Evolutionary conservation across 768 basidiomycete genomes (phyloP).

Genomic region (Epithele typhae): DNA sequence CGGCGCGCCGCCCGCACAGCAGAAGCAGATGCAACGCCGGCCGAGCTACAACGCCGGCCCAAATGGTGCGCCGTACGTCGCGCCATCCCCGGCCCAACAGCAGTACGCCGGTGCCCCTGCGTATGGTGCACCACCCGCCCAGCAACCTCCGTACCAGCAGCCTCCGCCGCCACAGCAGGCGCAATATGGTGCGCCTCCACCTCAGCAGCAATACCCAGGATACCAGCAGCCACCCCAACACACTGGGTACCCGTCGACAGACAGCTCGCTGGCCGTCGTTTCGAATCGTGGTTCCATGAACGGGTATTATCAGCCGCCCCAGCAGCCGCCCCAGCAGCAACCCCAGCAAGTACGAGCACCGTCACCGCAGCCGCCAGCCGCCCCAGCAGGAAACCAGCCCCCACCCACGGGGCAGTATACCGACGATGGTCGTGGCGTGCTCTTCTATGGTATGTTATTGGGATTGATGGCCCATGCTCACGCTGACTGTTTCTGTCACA

Average conservation of each 20-base stretch:
- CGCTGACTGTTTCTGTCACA: slow-evolving; percentile 22
- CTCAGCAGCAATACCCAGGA: slow-evolving; percentile 14
- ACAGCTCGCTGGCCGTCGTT: slow-evolving; percentile 14
- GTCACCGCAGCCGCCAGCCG: slow-evolving; percentile 35
- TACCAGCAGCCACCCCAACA: slow-evolving; percentile 10
- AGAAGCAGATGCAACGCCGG: slow-evolving; percentile 22
- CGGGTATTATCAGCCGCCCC: slow-evolving; percentile 30
- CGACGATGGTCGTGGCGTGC: slow-evolving; percentile 74
- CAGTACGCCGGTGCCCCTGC: slow-evolving; percentile 6
- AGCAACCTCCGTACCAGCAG: slow-evolving; percentile 13
- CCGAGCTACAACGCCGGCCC: slow-evolving; percentile 15
- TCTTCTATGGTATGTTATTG: slow-evolving; percentile 76
- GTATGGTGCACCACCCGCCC: slow-evolving; percentile 13
- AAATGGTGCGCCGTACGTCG: slow-evolving; percentile 26
- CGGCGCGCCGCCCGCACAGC: slow-evolving; percentile 26
- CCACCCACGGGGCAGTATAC: slow-evolving; percentile 73
- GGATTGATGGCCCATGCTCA: background rate
- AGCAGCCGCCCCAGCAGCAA: slow-evolving; percentile 30
- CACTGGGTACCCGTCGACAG: slow-evolving; percentile 11
- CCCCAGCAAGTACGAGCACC: slow-evolving; percentile 36
- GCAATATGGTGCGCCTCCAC: slow-evolving; percentile 20
- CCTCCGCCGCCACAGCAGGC: slow-evolving; percentile 27
- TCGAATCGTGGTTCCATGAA: slow-evolving; percentile 27
- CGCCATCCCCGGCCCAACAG: slow-evolving; percentile 25
- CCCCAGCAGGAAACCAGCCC: slow-evolving; percentile 15